Percentiles rank a stretch among this genome's conserved stretches.
phyloP scores from a whole-genome alignment of 1,284 basidiomycete species.

The Sanghuangporus weigelae region DNA sequence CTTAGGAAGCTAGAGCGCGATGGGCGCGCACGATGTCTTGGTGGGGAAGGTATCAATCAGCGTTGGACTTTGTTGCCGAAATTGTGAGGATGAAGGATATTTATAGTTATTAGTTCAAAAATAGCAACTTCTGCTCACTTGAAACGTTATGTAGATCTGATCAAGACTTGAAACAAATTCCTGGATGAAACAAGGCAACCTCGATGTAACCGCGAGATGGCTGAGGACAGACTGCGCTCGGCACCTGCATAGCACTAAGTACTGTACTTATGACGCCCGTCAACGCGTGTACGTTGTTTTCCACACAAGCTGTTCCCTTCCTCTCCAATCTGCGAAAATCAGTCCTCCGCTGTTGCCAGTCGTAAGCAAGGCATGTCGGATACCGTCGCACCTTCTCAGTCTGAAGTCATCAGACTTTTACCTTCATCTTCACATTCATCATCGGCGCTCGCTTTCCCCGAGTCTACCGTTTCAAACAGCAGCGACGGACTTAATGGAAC shows the following conservation, averaged over 20 bases:
- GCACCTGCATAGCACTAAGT: background rate
- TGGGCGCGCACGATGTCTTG: slow-evolving; percentile 39
- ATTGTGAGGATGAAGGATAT: background rate
- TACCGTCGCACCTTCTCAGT: no score
- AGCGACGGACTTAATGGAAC: no score
- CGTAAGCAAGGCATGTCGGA: no score
- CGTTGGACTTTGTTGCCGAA: slow-evolving; percentile 11
- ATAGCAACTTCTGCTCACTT: background rate
- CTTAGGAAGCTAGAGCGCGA: slow-evolving; percentile 71
- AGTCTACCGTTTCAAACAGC: no score
- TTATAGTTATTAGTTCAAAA: background rate
- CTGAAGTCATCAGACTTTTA: no score
- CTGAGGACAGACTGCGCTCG: background rate
- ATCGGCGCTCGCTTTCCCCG: no score
- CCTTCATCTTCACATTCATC: no score
- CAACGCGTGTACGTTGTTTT: background rate
- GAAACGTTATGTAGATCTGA: no score
- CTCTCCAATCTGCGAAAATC: no score
- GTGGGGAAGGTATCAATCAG: slow-evolving; percentile 16
- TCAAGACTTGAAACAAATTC: background rate
- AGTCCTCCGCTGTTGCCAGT: no score
- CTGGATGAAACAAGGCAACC: background rate
- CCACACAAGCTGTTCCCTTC: no score
- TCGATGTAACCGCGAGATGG: background rate
- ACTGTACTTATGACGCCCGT: background rate